phyloP scores from a whole-genome alignment of 306 rosid species.

The Styphnolobium japonicum region DNA sequence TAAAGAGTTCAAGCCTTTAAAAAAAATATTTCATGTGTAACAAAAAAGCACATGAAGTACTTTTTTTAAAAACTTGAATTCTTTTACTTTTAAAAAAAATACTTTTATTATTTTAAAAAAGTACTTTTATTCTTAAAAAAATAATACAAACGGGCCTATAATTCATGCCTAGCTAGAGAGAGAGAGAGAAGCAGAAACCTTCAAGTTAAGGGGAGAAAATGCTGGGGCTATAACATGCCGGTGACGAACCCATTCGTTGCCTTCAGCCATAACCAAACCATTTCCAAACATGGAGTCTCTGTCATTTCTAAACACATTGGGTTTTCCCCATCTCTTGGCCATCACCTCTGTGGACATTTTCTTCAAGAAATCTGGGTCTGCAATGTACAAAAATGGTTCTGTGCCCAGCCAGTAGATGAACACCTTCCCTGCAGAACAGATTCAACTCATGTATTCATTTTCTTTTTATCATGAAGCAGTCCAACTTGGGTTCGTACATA shows the following conservation, averaged over 20 bases:
- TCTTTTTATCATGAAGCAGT: too few relatives aligned
- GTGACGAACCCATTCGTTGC: constrained; percentile 70
- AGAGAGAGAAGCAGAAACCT: constrained; percentile 38
- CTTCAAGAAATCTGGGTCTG: constrained; percentile 66
- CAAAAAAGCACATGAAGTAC: too few relatives aligned
- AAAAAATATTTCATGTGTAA: too few relatives aligned
- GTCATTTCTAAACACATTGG: constrained; percentile 60
- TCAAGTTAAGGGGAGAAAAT: constrained; percentile 60
- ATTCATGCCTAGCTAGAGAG: not conserved
- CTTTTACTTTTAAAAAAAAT: too few relatives aligned
- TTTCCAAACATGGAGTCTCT: constrained; percentile 78
- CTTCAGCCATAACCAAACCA: constrained; percentile 74
- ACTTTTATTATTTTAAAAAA: too few relatives aligned
- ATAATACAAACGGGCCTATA: too few relatives aligned
- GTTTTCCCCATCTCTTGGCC: constrained; percentile 82
- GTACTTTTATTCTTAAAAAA: too few relatives aligned
- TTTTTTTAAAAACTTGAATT: too few relatives aligned
- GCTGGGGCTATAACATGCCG: constrained; percentile 69
- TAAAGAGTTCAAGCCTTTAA: too few relatives aligned
- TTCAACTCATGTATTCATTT: not conserved
- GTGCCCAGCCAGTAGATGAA: constrained; percentile 83
- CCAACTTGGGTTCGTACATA: too few relatives aligned
- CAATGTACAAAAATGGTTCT: constrained; percentile 76
- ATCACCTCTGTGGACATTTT: constrained; percentile 58
- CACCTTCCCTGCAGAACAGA: constrained; percentile 52